Conservation (phyloP, 2,329 filamentous ascomycete species). For the Penicillium hordei region DNA sequence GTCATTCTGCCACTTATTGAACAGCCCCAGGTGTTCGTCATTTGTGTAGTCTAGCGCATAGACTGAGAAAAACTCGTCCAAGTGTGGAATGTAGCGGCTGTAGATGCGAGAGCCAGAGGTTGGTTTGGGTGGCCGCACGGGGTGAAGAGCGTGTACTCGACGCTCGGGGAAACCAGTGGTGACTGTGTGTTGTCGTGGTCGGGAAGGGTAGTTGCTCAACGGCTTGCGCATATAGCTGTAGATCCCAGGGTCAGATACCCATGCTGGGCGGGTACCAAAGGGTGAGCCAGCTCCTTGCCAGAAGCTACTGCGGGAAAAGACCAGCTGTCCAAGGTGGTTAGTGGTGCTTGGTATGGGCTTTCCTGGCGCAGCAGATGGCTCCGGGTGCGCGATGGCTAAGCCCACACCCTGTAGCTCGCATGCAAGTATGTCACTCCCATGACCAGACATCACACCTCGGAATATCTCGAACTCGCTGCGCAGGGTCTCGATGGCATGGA, state of each 20-base stretch:
- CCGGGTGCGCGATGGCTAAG: conserved; percentile 47
- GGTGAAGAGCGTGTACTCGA: conserved; percentile 63
- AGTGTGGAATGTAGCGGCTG: conserved; percentile 73
- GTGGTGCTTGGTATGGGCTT: conserved; percentile 32
- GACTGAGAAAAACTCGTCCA: conserved; percentile 74
- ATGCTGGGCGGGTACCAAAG: conserved; percentile 61
- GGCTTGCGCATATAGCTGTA: conserved; percentile 21
- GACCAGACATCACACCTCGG: conserved; percentile 34
- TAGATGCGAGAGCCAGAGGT: conserved; percentile 68
- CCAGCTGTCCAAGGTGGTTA: conserved; percentile 42
- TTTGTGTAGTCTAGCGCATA: conserved; percentile 67
- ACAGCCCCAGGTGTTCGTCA: conserved; percentile 63
- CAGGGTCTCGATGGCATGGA: conserved; percentile 40
- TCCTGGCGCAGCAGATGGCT: conserved; percentile 39
- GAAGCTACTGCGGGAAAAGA: conserved; percentile 57
- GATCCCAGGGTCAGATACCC: conserved; percentile 51
- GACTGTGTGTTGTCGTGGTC: conserved; percentile 37
- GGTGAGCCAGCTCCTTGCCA: conserved; percentile 69
- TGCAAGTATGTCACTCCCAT: conserved; percentile 26
- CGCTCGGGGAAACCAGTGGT: conserved; percentile 48
- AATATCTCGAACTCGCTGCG: conserved; percentile 36
- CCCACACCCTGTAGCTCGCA: conserved; percentile 38
- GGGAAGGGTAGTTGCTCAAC: conserved; percentile 24
- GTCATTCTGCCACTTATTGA: conserved; percentile 80
- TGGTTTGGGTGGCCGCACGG: conserved; percentile 66